A percentile compares a stretch with the other conserved stretches of the same genome.
Conservation (phyloP, 2,329 filamentous ascomycete species). For the Thielaviopsis punctulata region DNA sequence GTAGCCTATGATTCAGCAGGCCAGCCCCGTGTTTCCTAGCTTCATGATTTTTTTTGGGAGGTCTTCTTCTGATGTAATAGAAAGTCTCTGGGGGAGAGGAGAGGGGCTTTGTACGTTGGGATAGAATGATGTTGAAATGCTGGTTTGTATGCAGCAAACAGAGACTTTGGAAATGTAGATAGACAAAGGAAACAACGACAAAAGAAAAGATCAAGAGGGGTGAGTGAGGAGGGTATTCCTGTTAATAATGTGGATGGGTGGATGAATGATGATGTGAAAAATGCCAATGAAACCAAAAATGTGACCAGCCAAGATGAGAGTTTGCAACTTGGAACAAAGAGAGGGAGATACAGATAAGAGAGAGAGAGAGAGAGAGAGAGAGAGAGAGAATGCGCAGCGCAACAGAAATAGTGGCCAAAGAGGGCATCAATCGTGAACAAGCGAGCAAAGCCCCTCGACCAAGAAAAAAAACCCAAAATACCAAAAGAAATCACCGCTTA, state of each 20-base stretch:
- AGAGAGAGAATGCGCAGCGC: neutral
- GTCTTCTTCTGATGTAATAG: too few species aligned
- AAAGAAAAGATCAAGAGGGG: neutral
- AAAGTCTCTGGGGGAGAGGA: too few species aligned
- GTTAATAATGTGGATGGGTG: too few species aligned
- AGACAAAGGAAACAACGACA: neutral
- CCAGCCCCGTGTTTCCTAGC: too few species aligned
- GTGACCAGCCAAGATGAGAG: neutral
- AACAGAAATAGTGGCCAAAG: neutral
- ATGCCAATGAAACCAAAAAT: neutral
- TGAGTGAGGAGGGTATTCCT: neutral
- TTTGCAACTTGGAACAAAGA: neutral
- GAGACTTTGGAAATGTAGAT: neutral
- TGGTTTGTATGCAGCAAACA: too few species aligned
- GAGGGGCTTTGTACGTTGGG: too few species aligned
- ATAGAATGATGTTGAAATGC: too few species aligned
- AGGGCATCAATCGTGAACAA: conserved; percentile 7
- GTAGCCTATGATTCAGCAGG: too few species aligned
- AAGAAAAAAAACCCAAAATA: neutral
- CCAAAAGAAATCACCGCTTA: neutral
- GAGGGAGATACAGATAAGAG: too few species aligned
- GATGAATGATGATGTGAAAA: neutral
- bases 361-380: neutral
- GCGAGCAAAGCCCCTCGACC: neutral
- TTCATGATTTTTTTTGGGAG: too few species aligned